Base-by-base conservation (phyloP, 345 rosid genomes). In the Brassica incana region DNA sequence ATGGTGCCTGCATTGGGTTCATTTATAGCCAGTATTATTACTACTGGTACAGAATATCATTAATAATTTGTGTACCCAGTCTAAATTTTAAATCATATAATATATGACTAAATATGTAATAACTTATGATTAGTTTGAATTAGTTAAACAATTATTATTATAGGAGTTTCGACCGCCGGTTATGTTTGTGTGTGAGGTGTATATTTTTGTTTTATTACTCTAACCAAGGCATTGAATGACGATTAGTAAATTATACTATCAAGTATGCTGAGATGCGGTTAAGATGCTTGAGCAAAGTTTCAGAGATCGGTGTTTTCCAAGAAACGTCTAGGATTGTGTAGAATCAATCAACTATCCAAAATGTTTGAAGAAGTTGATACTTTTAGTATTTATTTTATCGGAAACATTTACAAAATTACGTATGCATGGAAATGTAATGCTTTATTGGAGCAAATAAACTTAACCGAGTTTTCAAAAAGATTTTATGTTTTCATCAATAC, bases 161-260 rank as follows among this genome's bases (percentile, higher is more conserved):
- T 25, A 36, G 10, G 25, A 64, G 43, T 71, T 35, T 48, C 27
- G 25, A 20, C 38, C 18, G 16, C 75, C 20, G 23, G 50, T 45
- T 45, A 43, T 50, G 40, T 33, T 23, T 33, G 59, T 18, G 59
- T 63, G 66, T 78, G 71, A 71, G 76, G 61, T 78, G 72, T 72
- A 15, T 43, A 15, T 23, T 48, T 48, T 54, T 63, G 15, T 29
- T 61, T 29, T 29, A 29, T 30, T 33, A 62, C 70, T 1, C 45
- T 45, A 1, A 45, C 52, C 8, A 9, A 62, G 43, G 9, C 29
- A 62, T 14, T 40, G 8, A 40, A 60, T 62, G 36, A n/a, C 10
- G 4, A 61, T 60, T 35, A 58, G 50, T 69, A 20, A 43, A 8
- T 3, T 50, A 18, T 40, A 25, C 5, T 12, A 38, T 38, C 10